Evolutionary conservation across 2,329 filamentous ascomycete genomes (phyloP).

Genomic region (Thermoascus crustaceus): DNA sequence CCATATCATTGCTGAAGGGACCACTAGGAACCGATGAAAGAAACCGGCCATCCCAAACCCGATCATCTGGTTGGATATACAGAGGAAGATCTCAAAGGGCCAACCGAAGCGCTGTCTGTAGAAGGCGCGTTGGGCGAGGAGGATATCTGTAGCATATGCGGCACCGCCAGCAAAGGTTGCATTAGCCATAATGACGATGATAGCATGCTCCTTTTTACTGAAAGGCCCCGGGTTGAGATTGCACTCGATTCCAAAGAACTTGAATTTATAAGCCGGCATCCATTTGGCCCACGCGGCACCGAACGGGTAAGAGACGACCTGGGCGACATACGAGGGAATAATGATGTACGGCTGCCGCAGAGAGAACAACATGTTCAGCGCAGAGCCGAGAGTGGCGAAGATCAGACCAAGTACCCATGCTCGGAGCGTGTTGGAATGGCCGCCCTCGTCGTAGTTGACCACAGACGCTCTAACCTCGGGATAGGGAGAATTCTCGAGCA

Average conservation of each 20-base stretch:
- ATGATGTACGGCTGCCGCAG: conserved; percentile 50
- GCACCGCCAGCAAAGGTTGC: conserved; percentile 54
- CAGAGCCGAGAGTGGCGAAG: conserved; percentile 55
- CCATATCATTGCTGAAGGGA: conserved; percentile 63
- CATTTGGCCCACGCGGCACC: conserved; percentile 32
- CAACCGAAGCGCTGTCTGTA: conserved; percentile 64
- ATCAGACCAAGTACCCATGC: conserved; percentile 56
- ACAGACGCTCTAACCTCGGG: conserved; percentile 60
- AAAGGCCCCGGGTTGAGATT: conserved; percentile 38
- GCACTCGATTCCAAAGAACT: conserved; percentile 29
- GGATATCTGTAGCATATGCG: conserved; percentile 66
- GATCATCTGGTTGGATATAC: conserved; percentile 60
- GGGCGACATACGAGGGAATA: conserved; percentile 55
- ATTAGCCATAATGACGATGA: conserved; percentile 50
- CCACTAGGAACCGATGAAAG: conserved; percentile 53
- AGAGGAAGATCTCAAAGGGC: conserved; percentile 57
- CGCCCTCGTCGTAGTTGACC: conserved; percentile 55
- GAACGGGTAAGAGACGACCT: conserved; percentile 53
- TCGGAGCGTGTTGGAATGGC: conserved; percentile 57
- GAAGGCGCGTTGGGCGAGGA: conserved; percentile 62
- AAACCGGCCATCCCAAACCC: conserved; percentile 63
- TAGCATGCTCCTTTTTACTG: conserved; percentile 40
- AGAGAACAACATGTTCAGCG: conserved; percentile 52
- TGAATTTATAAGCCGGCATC: conserved; percentile 30
- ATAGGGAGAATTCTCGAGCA: conserved; percentile 60